A percentile compares a stretch with the other conserved stretches of the same genome.
phyloP scores from a whole-genome alignment of 345 rosid species.

The Punica granatum region DNA sequence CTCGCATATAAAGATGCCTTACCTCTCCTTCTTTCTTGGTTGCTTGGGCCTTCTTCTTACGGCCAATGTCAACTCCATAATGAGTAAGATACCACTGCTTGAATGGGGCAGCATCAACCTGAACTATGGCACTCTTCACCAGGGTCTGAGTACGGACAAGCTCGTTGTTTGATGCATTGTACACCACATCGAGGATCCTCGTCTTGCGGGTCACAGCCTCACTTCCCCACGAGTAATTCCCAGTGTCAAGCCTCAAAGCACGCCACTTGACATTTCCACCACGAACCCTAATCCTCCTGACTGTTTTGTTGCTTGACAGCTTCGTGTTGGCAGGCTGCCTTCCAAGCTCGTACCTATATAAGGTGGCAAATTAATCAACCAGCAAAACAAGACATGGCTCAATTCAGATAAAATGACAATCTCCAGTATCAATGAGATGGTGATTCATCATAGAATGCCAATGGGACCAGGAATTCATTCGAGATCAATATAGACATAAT shows the following conservation, averaged over 20 bases:
- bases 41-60: conserved; percentile 54
- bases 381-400: not conserved
- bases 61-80: conserved; percentile 65
- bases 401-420: not conserved
- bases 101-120: conserved; percentile 73
- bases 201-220: conserved; percentile 84
- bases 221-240: conserved; percentile 88
- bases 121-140: conserved; percentile 65
- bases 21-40: conserved; percentile 63
- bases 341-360: conserved; percentile 72
- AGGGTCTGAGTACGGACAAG: conserved; percentile 75
- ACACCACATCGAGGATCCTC: conserved; percentile 73
- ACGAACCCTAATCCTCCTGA: conserved; percentile 73
- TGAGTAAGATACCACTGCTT: conserved; percentile 67
- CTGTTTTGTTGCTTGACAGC: conserved; percentile 80
- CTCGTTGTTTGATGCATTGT: conserved; percentile 88
- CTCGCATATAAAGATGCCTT: not conserved
- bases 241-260: conserved; percentile 74
- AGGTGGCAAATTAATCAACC: not conserved
- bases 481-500: not conserved
- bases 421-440: not conserved
- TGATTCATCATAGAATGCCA: not conserved
- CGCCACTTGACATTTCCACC: conserved; percentile 93
- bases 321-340: conserved; percentile 82
- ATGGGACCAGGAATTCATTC: not conserved